phyloP scores from a whole-genome alignment of 805 yeast genomes.

The Saturnispora saitoi region DNA sequence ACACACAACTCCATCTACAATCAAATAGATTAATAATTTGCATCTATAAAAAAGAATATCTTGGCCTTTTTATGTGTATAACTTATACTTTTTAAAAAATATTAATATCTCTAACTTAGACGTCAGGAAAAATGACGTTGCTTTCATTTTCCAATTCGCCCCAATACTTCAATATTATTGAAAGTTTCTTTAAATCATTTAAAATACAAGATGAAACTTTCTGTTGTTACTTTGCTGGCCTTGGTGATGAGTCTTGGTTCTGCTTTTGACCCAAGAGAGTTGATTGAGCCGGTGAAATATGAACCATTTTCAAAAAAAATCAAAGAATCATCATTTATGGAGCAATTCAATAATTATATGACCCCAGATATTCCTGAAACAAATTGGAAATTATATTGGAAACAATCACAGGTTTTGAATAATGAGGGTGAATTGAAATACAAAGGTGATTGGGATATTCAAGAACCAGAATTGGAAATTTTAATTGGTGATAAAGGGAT shows the following conservation, averaged over 20 bases:
- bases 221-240: not conserved
- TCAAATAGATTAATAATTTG: not conserved
- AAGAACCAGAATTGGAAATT: conserved; percentile 55
- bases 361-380: conserved; percentile 51
- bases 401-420: conserved; percentile 46
- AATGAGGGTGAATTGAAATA: conserved; percentile 50
- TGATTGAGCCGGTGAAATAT: not conserved
- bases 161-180: no score
- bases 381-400: conserved; percentile 42
- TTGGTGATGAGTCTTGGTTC: not conserved
- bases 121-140: no score
- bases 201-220: not conserved
- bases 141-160: no score
- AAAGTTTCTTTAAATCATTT: not conserved
- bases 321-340: conserved; percentile 27
- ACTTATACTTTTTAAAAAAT: no score
- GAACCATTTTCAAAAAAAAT: conserved; percentile 18
- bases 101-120: no score
- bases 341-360: conserved; percentile 37
- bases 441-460: conserved; percentile 69
- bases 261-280: not conserved
- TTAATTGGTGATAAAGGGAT: conserved; percentile 63
- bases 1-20: conserved; percentile 14
- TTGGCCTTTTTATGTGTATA: no score
- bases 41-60: not conserved